These are phyloP conservation scores for Mycena capillaripes DNA, from an alignment of 768 basidiomycete genomes.

Conservation along the genomic window DNA sequence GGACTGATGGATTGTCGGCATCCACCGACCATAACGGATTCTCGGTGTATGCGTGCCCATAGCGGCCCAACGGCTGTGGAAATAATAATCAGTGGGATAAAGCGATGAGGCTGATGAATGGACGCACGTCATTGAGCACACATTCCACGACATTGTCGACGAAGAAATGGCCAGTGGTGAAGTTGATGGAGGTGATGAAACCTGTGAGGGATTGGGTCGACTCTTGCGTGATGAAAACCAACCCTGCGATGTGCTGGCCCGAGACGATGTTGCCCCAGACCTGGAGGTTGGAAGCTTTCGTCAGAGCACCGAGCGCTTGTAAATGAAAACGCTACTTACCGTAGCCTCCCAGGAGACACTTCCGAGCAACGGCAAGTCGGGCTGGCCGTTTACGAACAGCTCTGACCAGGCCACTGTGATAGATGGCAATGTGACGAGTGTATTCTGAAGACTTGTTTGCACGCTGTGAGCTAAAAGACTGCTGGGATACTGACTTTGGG, in stretches of 20 bases:
- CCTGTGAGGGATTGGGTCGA: background rate
- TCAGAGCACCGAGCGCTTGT: background rate
- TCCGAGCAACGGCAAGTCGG: constrained; percentile 9
- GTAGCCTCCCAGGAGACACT: constrained; percentile 17
- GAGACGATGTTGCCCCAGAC: constrained; percentile 18
- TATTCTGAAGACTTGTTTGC: too few species aligned
- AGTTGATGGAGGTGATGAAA: constrained; percentile 16
- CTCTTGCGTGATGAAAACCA: constrained; percentile 13
- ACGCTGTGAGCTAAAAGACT: too few species aligned
- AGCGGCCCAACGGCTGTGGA: background rate
- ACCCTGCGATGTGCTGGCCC: constrained; percentile 12
- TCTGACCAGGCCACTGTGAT: constrained; percentile 16
- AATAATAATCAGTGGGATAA: too few species aligned
- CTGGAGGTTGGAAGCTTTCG: background rate
- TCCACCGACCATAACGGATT: constrained; percentile 38
- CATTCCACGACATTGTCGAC: background rate
- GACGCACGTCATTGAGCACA: constrained; percentile 15
- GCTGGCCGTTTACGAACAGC: background rate
- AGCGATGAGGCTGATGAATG: background rate
- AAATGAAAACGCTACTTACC: background rate
- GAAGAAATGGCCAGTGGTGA: constrained; percentile 3
- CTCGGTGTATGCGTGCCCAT: background rate
- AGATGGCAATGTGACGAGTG: background rate
- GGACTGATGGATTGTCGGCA: constrained; percentile 34
- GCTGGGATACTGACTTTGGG: too few species aligned